phyloP scores from a whole-genome alignment of 306 rosid genomes.

The Rubus parviflorus region DNA sequence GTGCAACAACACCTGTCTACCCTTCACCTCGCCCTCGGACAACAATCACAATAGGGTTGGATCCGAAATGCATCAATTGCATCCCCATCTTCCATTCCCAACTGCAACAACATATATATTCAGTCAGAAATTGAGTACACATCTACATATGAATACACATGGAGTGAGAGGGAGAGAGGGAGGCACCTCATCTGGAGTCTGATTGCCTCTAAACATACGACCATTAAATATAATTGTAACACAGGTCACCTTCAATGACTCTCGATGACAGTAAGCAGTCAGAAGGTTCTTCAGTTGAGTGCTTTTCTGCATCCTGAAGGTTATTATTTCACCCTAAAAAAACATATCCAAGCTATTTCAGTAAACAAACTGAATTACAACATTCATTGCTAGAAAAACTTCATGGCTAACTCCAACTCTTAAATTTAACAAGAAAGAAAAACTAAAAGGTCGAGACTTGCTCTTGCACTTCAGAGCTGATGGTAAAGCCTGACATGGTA shows the following conservation, averaged over 20 bases:
- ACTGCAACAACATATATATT: slow-evolving; percentile 27
- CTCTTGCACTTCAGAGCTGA: neutral
- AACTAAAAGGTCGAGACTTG: no score
- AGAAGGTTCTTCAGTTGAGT: slow-evolving; percentile 55
- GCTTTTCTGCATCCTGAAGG: slow-evolving; percentile 60
- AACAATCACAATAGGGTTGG: no score
- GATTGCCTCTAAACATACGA: slow-evolving; percentile 51
- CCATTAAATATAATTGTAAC: slow-evolving; percentile 57
- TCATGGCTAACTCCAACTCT: no score
- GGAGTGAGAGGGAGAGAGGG: neutral
- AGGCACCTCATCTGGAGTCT: slow-evolving; percentile 65
- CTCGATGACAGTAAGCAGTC: slow-evolving; percentile 60
- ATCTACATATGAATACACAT: no score
- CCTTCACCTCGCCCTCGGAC: no score
- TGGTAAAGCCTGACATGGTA: no score
- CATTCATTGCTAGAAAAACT: no score
- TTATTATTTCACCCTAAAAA: slow-evolving; percentile 54
- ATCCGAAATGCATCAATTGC: slow-evolving; percentile 57
- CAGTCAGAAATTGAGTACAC: neutral
- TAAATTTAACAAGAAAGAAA: no score
- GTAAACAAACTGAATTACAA: no score
- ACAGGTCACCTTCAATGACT: slow-evolving; percentile 47
- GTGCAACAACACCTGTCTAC: no score
- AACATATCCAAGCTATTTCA: neutral
- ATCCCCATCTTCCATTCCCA: slow-evolving; percentile 76